Conservation (phyloP, 202 grass and related monocot species). For the Carex sylvatica region DNA sequence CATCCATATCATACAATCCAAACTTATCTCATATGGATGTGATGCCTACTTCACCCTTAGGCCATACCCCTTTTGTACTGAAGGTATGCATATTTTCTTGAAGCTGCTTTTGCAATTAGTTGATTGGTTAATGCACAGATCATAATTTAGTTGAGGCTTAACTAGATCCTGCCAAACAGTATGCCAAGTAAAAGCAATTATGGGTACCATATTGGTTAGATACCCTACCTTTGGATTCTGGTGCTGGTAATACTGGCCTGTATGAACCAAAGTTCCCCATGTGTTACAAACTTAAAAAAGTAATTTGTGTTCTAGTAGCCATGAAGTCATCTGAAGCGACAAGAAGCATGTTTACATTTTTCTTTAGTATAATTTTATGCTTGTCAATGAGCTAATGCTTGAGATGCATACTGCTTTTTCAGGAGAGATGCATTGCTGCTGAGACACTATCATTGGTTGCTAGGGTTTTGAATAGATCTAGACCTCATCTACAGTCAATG, state of each 20-base stretch:
- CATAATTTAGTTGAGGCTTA: not conserved
- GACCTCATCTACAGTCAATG: conserved; percentile 63
- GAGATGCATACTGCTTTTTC: conserved; percentile 13
- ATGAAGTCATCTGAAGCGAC: not conserved
- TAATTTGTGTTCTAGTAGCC: not conserved
- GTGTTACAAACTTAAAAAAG: not conserved
- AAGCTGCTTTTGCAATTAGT: conserved; percentile 15
- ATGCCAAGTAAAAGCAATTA: not conserved
- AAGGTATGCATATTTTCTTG: conserved; percentile 57
- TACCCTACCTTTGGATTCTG: not conserved
- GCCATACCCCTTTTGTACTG: conserved; percentile 70
- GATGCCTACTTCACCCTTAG: conserved; percentile 74
- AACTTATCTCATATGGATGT: conserved; percentile 73
- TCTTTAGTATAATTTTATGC: not conserved
- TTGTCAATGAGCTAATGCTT: not conserved
- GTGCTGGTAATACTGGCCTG: not conserved
- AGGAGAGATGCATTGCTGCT: conserved; percentile 90
- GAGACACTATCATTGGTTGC: conserved; percentile 91
- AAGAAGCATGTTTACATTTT: not conserved
- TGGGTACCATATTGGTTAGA: not conserved
- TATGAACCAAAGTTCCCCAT: not conserved
- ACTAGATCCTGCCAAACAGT: not conserved
- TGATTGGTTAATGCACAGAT: not conserved
- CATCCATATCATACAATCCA: conserved; percentile 53
- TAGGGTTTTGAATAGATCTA: conserved; percentile 85